phyloP scores from a whole-genome alignment of 495 filamentous ascomycete species.

The Cercophora newfieldiana region DNA sequence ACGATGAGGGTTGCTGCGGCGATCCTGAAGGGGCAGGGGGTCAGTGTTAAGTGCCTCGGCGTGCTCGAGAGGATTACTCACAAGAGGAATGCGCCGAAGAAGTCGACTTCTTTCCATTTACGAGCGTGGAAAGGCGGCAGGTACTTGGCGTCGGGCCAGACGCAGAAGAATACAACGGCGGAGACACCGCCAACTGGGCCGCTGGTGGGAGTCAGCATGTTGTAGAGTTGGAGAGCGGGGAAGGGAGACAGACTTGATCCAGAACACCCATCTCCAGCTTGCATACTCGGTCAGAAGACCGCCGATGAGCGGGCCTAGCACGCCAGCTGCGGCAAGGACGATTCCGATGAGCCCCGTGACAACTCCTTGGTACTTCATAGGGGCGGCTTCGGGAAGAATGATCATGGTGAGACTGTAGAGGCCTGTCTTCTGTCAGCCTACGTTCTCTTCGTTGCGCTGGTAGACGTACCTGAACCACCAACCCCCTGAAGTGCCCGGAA shows the following conservation, averaged over 20 bases:
- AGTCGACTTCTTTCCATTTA: constrained; percentile 53
- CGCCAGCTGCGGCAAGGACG: constrained; percentile 34
- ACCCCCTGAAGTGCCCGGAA: constrained; percentile 47
- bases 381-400: constrained; percentile 53
- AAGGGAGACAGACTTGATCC: constrained; percentile 54
- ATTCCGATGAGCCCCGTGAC: constrained; percentile 37
- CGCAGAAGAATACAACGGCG: constrained; percentile 47
- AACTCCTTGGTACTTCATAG: constrained; percentile 34
- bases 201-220: constrained; percentile 27
- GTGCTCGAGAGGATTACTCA: constrained; percentile 12
- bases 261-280: constrained; percentile 69
- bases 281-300: constrained; percentile 61
- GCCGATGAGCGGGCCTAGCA: constrained; percentile 62
- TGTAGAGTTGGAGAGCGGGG: background rate
- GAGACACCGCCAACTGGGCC: constrained; percentile 52
- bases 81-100: constrained; percentile 55
- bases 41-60: background rate
- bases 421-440: constrained; percentile 9
- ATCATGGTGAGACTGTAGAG: constrained; percentile 54
- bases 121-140: constrained; percentile 32
- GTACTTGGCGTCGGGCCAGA: constrained; percentile 44
- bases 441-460: background rate
- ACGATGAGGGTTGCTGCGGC: constrained; percentile 57
- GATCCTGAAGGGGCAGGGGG: constrained; percentile 32
- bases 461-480: constrained; percentile 41